A percentile compares a stretch with the other conserved stretches of the same genome.
phyloP scores from a whole-genome alignment of 371 early-diverging fungal species.

The Syncephalastrum monosporum region DNA sequence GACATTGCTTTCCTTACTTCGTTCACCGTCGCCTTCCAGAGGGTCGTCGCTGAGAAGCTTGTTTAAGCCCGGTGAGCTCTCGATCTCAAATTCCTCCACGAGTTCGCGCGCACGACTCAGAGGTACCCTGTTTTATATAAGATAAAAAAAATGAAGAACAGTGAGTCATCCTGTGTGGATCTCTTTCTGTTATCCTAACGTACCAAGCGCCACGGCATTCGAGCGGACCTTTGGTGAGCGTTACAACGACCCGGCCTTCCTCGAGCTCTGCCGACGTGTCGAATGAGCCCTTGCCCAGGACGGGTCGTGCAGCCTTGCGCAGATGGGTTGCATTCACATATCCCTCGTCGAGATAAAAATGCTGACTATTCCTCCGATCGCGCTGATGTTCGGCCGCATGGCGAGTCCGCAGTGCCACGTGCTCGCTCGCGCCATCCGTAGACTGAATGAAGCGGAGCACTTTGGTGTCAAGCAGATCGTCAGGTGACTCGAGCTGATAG shows the following conservation, averaged over 20 bases:
- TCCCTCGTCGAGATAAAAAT: conserved; percentile 42
- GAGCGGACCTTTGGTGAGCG: conserved; percentile 32
- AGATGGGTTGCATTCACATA: conserved; percentile 58
- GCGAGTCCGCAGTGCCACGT: conserved; percentile 29
- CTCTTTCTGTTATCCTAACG: conserved; percentile 4
- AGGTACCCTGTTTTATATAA: conserved; percentile 35
- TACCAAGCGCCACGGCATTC: conserved; percentile 55
- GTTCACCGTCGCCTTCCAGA: conserved; percentile 10
- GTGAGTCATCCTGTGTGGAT: no score
- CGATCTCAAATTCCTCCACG: conserved; percentile 50
- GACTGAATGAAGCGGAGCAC: conserved; percentile 32
- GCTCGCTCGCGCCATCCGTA: conserved; percentile 34
- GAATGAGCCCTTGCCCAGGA: conserved; percentile 49
- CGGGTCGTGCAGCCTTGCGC: conserved; percentile 49
- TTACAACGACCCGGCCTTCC: conserved; percentile 22
- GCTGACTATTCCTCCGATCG: conserved; percentile 17
- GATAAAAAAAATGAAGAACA: background rate
- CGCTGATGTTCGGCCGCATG: conserved; percentile 19
- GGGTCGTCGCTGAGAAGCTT: conserved; percentile 50
- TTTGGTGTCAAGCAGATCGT: conserved; percentile 35
- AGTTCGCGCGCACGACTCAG: conserved; percentile 50
- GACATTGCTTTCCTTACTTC: background rate
- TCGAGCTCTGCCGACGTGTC: conserved; percentile 32
- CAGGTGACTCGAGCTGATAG: conserved; percentile 31
- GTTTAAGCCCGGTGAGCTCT: conserved; percentile 40